A percentile compares a stretch with the other conserved stretches of the same genome.
phyloP scores from a whole-genome alignment of 257 asterid genomes.

The Apocynum venetum region DNA sequence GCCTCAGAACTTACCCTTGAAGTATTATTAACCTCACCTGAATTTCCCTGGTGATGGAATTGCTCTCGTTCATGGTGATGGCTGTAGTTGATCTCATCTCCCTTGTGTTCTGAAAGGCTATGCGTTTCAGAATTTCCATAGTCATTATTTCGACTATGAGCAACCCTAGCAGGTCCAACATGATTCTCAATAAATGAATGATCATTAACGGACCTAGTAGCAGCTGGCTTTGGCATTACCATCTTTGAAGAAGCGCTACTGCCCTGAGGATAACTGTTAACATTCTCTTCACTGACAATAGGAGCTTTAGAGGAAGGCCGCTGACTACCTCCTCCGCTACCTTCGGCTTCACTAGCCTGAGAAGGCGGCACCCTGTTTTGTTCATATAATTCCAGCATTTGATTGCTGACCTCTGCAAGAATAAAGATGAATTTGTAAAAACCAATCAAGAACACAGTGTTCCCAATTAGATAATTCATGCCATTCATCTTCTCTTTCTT shows the following conservation, averaged over 20 bases:
- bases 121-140: slow-evolving; percentile 21
- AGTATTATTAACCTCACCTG: slow-evolving; percentile 29
- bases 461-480: neutral
- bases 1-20: slow-evolving; percentile 31
- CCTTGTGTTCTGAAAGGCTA: slow-evolving; percentile 18
- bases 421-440: slow-evolving; percentile 7
- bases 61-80: slow-evolving; percentile 34
- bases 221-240: slow-evolving; percentile 43
- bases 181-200: slow-evolving; percentile 26
- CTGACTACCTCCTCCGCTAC: slow-evolving; percentile 59
- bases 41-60: slow-evolving; percentile 30
- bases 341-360: slow-evolving; percentile 79
- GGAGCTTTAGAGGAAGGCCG: slow-evolving; percentile 48
- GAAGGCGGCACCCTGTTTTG: slow-evolving; percentile 62
- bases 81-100: slow-evolving; percentile 36
- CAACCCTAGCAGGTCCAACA: slow-evolving; percentile 21
- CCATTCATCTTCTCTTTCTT: neutral
- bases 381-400: slow-evolving; percentile 83
- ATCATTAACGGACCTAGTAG: slow-evolving; percentile 34
- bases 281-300: slow-evolving; percentile 43
- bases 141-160: slow-evolving; percentile 29
- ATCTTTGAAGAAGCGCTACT: slow-evolving; percentile 40
- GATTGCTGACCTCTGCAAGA: slow-evolving; percentile 95
- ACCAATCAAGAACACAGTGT: neutral
- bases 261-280: slow-evolving; percentile 35